Evolutionary conservation across 1,284 basidiomycete species (phyloP).

Genomic region (Schizophyllum commune): DNA sequence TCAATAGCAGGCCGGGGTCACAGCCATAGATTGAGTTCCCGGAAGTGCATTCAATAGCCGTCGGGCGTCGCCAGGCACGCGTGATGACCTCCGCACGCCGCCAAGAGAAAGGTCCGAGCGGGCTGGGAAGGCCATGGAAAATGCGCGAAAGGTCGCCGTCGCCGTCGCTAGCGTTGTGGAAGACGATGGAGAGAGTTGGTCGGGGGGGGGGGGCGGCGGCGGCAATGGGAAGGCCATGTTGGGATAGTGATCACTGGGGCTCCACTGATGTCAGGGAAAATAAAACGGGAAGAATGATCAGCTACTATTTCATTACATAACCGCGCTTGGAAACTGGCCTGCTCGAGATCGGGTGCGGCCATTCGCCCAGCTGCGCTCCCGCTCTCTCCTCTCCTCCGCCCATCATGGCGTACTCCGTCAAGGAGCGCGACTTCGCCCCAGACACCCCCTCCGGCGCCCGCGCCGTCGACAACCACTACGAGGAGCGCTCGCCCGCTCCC

Average conservation of each 20-base stretch:
- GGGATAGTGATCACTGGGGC: not conserved
- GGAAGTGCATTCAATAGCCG: not conserved
- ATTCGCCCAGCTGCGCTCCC: not conserved
- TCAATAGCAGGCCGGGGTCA: too few relatives aligned
- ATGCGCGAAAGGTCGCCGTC: not conserved
- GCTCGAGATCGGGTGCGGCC: not conserved
- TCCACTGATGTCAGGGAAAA: not conserved
- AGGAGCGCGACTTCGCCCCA: constrained; percentile 13
- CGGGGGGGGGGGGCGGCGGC: too few relatives aligned
- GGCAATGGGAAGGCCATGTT: not conserved
- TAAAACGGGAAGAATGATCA: not conserved
- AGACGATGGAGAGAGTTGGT: too few relatives aligned
- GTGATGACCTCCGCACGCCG: not conserved
- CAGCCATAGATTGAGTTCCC: not conserved
- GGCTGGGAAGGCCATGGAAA: not conserved
- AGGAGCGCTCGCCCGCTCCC: constrained; percentile 7
- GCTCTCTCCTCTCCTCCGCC: not conserved
- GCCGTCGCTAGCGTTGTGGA: too few relatives aligned
- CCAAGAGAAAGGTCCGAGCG: not conserved
- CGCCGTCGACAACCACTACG: constrained; percentile 9
- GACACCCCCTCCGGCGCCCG: not conserved
- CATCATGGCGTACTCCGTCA: constrained; percentile 5
- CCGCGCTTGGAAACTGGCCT: not conserved
- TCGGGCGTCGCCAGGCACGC: not conserved
- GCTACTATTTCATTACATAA: not conserved